phyloP scores from a whole-genome alignment of 225 moss, liverwort and hornwort genomes.

The Polytrichum formosum region DNA sequence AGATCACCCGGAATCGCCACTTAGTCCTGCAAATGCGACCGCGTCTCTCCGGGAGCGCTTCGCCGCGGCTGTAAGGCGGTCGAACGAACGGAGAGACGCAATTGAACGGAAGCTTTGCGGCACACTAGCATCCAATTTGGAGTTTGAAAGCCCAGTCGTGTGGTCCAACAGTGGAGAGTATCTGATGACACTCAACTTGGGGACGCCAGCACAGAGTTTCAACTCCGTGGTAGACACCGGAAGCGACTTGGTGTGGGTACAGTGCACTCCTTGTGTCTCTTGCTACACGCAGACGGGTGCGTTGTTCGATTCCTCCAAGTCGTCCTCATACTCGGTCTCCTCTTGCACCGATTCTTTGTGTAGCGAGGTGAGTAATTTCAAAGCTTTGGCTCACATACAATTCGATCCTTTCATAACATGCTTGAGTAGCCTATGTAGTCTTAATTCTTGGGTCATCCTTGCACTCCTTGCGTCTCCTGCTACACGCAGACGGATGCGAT shows the following conservation, averaged over 20 bases:
- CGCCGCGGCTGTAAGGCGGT: background rate
- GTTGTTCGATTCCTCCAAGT: background rate
- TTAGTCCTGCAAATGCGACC: background rate
- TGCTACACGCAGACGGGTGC: conserved; percentile 1
- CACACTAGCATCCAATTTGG: background rate
- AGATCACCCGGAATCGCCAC: background rate
- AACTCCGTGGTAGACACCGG: background rate
- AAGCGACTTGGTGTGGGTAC: conserved; percentile 10
- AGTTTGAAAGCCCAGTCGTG: background rate
- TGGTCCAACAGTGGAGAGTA: background rate
- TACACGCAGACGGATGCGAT: background rate
- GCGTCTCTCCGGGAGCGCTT: background rate
- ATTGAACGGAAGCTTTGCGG: background rate
- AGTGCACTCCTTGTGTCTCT: conserved; percentile 5
- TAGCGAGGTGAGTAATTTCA: background rate
- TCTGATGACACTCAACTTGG: background rate
- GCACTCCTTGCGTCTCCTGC: background rate
- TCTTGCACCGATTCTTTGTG: conserved; percentile 6
- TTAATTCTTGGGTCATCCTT: background rate
- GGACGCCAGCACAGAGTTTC: background rate
- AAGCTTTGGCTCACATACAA: background rate
- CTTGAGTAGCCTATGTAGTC: background rate
- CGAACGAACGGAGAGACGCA: background rate
- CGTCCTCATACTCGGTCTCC: conserved; percentile 3
- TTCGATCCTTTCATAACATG: background rate